phyloP scores from a whole-genome alignment of 129 eudicot species.

The Centella asiatica region DNA sequence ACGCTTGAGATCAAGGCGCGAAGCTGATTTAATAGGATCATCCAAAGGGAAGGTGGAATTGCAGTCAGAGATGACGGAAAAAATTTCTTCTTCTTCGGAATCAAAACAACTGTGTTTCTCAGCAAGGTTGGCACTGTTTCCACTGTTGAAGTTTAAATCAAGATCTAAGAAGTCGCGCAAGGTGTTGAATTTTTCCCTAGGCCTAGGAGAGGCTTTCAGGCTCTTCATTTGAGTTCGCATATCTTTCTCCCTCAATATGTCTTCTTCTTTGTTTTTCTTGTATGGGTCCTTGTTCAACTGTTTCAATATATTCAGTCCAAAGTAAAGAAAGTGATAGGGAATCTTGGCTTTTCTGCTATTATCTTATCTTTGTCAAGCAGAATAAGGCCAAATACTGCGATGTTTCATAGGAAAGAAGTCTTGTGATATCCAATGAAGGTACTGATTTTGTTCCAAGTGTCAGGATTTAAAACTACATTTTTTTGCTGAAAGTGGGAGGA shows the following conservation, averaged over 20 bases:
- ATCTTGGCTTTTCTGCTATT: constrained; percentile 12
- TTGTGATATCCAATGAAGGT: constrained; percentile 30
- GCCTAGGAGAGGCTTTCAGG: constrained; percentile 25
- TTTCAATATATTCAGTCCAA: constrained; percentile 3
- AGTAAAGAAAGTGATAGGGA: constrained; percentile 10
- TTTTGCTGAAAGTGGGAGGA: not conserved
- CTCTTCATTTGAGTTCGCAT: constrained; percentile 37
- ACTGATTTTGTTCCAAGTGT: not conserved
- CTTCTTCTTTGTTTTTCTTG: not conserved
- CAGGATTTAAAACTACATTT: not conserved
- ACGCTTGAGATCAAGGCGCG: constrained; percentile 38
- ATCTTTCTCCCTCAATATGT: constrained; percentile 1
- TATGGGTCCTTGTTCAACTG: not conserved
- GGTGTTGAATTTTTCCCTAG: constrained; percentile 29
- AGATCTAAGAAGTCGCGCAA: constrained; percentile 47
- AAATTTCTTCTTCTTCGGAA: constrained; percentile 33
- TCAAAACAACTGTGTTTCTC: not conserved
- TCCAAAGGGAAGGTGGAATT: constrained; percentile 23
- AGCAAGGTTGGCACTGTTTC: constrained; percentile 2
- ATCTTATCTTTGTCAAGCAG: constrained; percentile 2
- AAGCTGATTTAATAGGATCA: constrained; percentile 38
- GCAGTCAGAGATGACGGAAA: constrained; percentile 35
- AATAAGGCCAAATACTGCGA: constrained; percentile 26
- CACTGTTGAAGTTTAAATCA: constrained; percentile 22
- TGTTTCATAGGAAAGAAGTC: constrained; percentile 20